A percentile compares a stretch with the other conserved stretches of the same genome.
Evolutionary conservation across 1,284 basidiomycete genomes (phyloP).

Genomic region (Leccinum ambiguum): DNA sequence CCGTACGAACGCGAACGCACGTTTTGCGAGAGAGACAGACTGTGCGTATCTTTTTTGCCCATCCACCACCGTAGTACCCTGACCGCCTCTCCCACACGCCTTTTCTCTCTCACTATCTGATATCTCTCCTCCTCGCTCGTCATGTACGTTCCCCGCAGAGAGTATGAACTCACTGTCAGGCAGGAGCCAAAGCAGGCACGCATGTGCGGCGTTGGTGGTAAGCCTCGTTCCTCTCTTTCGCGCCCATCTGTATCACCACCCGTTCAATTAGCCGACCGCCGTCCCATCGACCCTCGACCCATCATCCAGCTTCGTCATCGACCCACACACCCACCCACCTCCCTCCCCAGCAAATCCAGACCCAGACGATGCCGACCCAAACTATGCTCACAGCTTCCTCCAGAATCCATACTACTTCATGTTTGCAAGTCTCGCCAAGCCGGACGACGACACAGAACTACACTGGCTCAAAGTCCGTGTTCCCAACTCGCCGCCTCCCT

Average conservation of each 20-base stretch:
- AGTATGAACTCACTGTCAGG: slow-evolving; percentile 80
- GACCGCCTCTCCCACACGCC: slow-evolving; percentile 11
- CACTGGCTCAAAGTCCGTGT: slow-evolving; percentile 79
- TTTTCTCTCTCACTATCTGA: slow-evolving; percentile 18
- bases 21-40: too few relatives aligned
- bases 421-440: slow-evolving; percentile 86
- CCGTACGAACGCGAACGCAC: too few relatives aligned
- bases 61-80: neutral
- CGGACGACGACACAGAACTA: slow-evolving; percentile 88
- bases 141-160: slow-evolving; percentile 42
- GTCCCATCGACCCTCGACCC: slow-evolving; percentile 95
- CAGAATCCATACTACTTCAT: slow-evolving; percentile 96
- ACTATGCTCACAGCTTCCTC: slow-evolving; percentile 52
- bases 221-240: slow-evolving; percentile 45
- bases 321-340: slow-evolving; percentile 50
- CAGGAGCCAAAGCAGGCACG: slow-evolving; percentile 91
- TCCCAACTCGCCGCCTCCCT: slow-evolving; percentile 3
- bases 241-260: slow-evolving; percentile 12
- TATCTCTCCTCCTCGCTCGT: slow-evolving; percentile 8
- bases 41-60: too few relatives aligned
- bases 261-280: slow-evolving; percentile 68
- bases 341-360: slow-evolving; percentile 26
- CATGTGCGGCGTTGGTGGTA: slow-evolving; percentile 92
- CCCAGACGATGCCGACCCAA: slow-evolving; percentile 36
- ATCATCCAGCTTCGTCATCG: slow-evolving; percentile 90